Evolutionary conservation across 345 rosid species (phyloP).

Genomic region (Murraya koenigii): DNA sequence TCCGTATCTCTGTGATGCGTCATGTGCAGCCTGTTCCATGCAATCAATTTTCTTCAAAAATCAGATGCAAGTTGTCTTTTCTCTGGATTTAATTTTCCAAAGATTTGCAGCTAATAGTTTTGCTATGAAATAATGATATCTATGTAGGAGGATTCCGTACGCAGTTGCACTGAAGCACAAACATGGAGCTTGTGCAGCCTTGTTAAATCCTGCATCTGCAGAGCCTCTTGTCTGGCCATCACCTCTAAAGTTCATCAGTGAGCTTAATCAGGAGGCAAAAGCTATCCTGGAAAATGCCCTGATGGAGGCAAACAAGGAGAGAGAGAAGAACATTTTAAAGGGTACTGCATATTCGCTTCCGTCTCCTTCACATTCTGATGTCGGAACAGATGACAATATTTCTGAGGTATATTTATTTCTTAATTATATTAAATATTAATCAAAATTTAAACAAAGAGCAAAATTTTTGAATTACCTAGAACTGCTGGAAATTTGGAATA

Average conservation of each 20-base stretch:
- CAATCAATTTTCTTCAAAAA: constrained; percentile 1
- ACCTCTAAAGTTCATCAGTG: constrained; percentile 92
- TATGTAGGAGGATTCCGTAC: constrained; percentile 83
- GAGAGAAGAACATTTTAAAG: constrained; percentile 81
- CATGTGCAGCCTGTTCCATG: not conserved
- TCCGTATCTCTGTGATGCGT: not conserved
- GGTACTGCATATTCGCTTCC: constrained; percentile 56
- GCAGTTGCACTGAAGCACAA: constrained; percentile 73
- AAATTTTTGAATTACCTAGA: not conserved
- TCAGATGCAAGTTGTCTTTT: not conserved
- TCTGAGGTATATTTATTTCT: constrained; percentile 62
- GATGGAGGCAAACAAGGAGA: constrained; percentile 82
- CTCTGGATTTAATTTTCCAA: not conserved
- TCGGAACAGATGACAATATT: constrained; percentile 61
- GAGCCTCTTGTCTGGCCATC: constrained; percentile 99
- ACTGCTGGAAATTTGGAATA: not conserved
- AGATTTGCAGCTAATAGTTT: not conserved
- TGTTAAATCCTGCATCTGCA: constrained; percentile 86
- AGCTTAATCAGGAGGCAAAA: constrained; percentile 84
- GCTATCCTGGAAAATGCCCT: constrained; percentile 74
- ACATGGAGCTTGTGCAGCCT: constrained; percentile 84
- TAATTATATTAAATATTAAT: not conserved
- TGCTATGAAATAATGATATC: not conserved
- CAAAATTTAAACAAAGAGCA: not conserved
- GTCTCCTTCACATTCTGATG: constrained; percentile 68